Evolutionary conservation across 352 stramenopile genomes (phyloP), one percentile per base, ranked within the genome.

Genomic region (Phytophthora ramorum): DNA sequence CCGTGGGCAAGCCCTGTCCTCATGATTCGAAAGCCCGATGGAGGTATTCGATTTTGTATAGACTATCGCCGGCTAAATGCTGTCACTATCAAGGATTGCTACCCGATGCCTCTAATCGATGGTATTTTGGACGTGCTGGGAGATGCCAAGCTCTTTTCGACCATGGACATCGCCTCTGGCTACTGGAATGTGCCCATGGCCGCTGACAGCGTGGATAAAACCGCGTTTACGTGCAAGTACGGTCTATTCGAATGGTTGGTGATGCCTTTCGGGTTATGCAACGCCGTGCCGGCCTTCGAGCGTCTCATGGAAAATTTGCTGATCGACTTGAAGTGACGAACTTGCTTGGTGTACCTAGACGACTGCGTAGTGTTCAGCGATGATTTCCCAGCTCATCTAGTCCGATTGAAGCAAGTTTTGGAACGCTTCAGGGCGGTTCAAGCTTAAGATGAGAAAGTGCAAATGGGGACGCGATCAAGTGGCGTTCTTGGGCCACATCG

Each of bases 41-140:
- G 26, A 1, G 26, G 26, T 1, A 32, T 32, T 14, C 58, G 41
- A 2, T 60, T 66, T 16, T 60, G 58, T 13, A 60, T 66, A 13
- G 58, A 66, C n/a, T 60, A 66, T 13, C 30, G 49, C 2, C 34
- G 17, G 7, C 17, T 66, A 10, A 66, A 66, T 13, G 19, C 58
- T 3, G 32, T 66, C 0, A 60, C 49, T 7, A 34, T 66, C 4
- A 54, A 60, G 10, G 58, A 60, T 8, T 60, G 58, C 14, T 60
- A 60, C 16, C 40, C 49, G 0, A 55, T 60, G 22, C 49, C 58
- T 2, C 46, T 66, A 7, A 60, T 66, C n/a, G 49, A 66, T 28
- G 58, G 60, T n/a, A 60, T 66, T 16, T 14, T 60, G 10, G 19
- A 66, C 4, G 58, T 60, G 1, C 37, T 47, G 22, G 58, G 28